Conservation (phyloP, 176 grass and related monocot genomes). For the Carex scoparia region DNA sequence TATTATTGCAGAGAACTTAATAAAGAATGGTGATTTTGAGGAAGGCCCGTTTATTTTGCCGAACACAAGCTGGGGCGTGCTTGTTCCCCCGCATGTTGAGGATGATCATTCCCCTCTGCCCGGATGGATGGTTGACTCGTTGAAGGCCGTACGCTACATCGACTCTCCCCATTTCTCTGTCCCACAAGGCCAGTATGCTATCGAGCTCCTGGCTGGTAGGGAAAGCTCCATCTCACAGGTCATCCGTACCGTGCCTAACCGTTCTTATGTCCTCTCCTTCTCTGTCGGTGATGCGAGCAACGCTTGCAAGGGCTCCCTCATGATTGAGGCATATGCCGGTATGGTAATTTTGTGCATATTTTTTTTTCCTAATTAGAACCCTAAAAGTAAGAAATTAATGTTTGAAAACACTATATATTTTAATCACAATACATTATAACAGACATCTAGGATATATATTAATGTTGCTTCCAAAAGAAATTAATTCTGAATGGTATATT, state of each 20-base stretch:
- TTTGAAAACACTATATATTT: not conserved
- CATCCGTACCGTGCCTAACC: conserved; percentile 49
- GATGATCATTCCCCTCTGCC: conserved; percentile 78
- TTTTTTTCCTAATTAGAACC: not conserved
- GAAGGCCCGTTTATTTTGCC: conserved; percentile 84
- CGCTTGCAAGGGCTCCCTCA: conserved; percentile 57
- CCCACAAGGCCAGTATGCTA: conserved; percentile 49
- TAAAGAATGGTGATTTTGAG: conserved; percentile 91
- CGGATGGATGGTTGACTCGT: conserved; percentile 88
- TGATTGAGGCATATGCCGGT: conserved; percentile 74
- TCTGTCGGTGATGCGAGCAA: conserved; percentile 65
- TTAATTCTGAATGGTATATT: not conserved
- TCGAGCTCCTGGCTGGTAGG: conserved; percentile 76
- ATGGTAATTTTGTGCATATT: not conserved
- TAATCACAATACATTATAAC: not conserved
- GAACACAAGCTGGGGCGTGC: conserved; percentile 70
- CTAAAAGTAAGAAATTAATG: not conserved
- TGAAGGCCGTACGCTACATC: conserved; percentile 77
- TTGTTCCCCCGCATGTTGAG: conserved; percentile 47
- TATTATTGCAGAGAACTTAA: conserved; percentile 47
- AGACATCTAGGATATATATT: not conserved
- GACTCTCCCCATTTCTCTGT: conserved; percentile 64
- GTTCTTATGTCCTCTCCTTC: conserved; percentile 65
- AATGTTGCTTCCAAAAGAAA: not conserved
- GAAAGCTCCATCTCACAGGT: conserved; percentile 77